Evolutionary conservation across 805 yeast genomes (phyloP).

Genomic region (Schizosaccharomyces lindneri): DNA sequence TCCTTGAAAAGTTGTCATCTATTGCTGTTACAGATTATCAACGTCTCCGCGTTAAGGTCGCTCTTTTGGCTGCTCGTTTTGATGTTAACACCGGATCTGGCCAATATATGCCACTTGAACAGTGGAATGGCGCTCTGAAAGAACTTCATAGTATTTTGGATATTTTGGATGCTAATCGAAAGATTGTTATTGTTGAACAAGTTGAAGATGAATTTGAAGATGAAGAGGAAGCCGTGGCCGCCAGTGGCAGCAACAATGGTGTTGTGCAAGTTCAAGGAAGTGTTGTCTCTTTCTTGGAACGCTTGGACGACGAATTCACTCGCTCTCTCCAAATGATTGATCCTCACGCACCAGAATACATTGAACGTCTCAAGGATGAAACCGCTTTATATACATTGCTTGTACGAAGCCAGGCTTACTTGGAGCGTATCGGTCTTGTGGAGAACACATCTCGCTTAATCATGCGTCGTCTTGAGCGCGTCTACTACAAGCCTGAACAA

Average conservation of each 20-base stretch:
- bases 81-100: conserved; percentile 41
- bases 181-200: conserved; percentile 49
- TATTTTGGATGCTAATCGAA: conserved; percentile 37
- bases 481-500: conserved; percentile 71
- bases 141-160: conserved; percentile 40
- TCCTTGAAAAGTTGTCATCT: conserved; percentile 34
- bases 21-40: conserved; percentile 42
- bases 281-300: conserved; percentile 62
- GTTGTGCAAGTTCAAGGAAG: conserved; percentile 60
- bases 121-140: conserved; percentile 34
- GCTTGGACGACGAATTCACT: conserved; percentile 83
- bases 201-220: conserved; percentile 46
- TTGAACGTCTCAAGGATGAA: conserved; percentile 77
- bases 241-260: conserved; percentile 23
- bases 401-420: conserved; percentile 65
- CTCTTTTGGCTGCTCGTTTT: conserved; percentile 68
- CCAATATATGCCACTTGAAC: conserved; percentile 47
- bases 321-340: conserved; percentile 70
- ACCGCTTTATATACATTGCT: conserved; percentile 46
- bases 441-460: conserved; percentile 37
- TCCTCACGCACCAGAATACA: conserved; percentile 85
- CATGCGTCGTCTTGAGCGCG: conserved; percentile 66
- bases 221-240: conserved; percentile 20
- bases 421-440: conserved; percentile 29
- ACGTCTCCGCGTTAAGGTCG: conserved; percentile 47